Conservation (phyloP, 2,329 filamentous ascomycete species). For the Zopfia rhizophila region DNA sequence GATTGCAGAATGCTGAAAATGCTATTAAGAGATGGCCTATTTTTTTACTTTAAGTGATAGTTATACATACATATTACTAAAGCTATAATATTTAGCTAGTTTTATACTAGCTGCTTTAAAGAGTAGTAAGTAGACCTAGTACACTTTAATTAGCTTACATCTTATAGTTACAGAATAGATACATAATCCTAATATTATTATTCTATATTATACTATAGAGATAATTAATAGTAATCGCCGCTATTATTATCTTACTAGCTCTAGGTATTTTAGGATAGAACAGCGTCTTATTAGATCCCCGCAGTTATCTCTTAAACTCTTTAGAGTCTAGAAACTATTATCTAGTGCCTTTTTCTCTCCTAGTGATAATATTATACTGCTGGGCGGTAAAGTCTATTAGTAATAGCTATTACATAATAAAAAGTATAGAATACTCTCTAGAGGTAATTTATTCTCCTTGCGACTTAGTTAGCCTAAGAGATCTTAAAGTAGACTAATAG, state of each 20-base stretch:
- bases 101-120: too few species aligned
- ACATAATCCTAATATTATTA: constrained; percentile 34
- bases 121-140: constrained; percentile 28
- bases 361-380: constrained; percentile 8
- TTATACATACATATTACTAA: too few species aligned
- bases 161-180: constrained; percentile 43
- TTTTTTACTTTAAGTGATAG: too few species aligned
- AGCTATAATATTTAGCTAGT: too few species aligned
- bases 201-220: not conserved
- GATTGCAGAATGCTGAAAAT: too few species aligned
- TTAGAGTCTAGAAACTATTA: constrained; percentile 7
- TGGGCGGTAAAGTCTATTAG: constrained; percentile 1
- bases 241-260: too few species aligned
- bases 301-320: not conserved
- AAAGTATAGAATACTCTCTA: too few species aligned
- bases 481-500: too few species aligned
- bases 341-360: constrained; percentile 9
- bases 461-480: too few species aligned
- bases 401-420: constrained; percentile 8
- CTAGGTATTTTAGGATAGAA: constrained; percentile 28
- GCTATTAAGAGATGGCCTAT: too few species aligned
- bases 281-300: constrained; percentile 9
- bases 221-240: constrained; percentile 23
- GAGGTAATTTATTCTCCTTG: too few species aligned
- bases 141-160: constrained; percentile 28